Evolutionary conservation across 2,329 filamentous ascomycete species (phyloP).

Genomic region (Nemania sp.): DNA sequence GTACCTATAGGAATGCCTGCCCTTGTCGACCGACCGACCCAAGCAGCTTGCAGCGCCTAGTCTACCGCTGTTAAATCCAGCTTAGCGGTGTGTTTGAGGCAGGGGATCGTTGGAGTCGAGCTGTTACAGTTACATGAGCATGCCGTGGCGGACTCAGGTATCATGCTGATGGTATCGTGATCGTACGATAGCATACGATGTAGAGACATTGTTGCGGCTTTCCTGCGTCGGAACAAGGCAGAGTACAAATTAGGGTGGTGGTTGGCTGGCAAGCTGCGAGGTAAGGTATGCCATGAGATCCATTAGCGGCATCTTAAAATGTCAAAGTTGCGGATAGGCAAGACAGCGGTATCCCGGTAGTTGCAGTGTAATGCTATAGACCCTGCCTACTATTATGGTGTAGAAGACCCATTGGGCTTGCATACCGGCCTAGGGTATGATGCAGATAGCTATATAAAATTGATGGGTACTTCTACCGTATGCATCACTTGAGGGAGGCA

Average conservation of each 20-base stretch:
- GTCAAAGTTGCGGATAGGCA: slow-evolving; percentile 4
- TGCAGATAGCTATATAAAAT: neutral
- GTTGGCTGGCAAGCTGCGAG: slow-evolving; percentile 16
- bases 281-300: slow-evolving; percentile 7
- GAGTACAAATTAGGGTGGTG: neutral
- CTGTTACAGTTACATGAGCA: slow-evolving; percentile 16
- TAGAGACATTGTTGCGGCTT: slow-evolving; percentile 16
- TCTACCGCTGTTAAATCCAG: slow-evolving; percentile 24
- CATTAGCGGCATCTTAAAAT: slow-evolving; percentile 13
- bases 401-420: neutral
- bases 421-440: neutral
- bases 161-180: slow-evolving; percentile 30
- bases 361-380: slow-evolving; percentile 1
- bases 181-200: slow-evolving; percentile 33
- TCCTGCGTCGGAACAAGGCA: slow-evolving; percentile 15
- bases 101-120: slow-evolving; percentile 11
- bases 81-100: slow-evolving; percentile 17
- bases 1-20: slow-evolving; percentile 10
- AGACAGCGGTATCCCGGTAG: slow-evolving; percentile 17
- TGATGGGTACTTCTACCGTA: neutral
- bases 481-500: neutral
- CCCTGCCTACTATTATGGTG: neutral
- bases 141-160: slow-evolving; percentile 14
- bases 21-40: slow-evolving; percentile 15
- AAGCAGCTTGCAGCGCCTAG: slow-evolving; percentile 22